Conservation (phyloP, 768 basidiomycete species). For the Fistulinella prunicolor region DNA sequence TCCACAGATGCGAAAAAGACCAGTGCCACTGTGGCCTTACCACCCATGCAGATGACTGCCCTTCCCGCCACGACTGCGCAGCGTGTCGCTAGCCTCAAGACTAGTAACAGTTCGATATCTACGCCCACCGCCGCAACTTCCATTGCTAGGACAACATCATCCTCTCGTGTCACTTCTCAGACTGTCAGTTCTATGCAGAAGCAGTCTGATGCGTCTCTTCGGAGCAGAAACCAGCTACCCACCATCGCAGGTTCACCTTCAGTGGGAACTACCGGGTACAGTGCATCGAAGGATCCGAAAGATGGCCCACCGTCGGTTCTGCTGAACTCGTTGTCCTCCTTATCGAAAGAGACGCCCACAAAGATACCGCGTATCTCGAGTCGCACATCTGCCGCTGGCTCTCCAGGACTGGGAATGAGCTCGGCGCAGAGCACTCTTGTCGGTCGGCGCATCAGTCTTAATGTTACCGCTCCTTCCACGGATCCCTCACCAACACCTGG, state of each 20-base stretch:
- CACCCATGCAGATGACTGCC: slow-evolving; percentile 89
- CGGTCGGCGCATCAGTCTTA: slow-evolving; percentile 65
- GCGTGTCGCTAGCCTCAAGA: slow-evolving; percentile 80
- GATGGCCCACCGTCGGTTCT: slow-evolving; percentile 55
- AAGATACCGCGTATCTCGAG: slow-evolving; percentile 94
- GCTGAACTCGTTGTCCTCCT: slow-evolving; percentile 47
- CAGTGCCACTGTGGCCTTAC: slow-evolving; percentile 66
- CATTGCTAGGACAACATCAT: slow-evolving; percentile 43
- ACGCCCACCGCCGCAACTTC: slow-evolving; percentile 39
- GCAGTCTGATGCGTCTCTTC: slow-evolving; percentile 78
- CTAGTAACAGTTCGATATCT: slow-evolving; percentile 44
- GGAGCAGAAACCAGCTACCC: slow-evolving; percentile 72
- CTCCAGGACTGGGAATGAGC: slow-evolving; percentile 66
- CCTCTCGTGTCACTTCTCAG: slow-evolving; percentile 72
- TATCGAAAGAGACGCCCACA: slow-evolving; percentile 83
- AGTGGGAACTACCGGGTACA: slow-evolving; percentile 60
- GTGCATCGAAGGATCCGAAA: slow-evolving; percentile 51
- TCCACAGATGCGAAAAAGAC: slow-evolving; percentile 77
- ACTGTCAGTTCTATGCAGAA: slow-evolving; percentile 87
- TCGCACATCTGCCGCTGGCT: slow-evolving; percentile 69
- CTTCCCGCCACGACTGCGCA: slow-evolving; percentile 78
- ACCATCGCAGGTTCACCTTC: slow-evolving; percentile 95
- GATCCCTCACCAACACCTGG: slow-evolving; percentile 60
- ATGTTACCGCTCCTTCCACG: slow-evolving; percentile 53
- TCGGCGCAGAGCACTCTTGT: slow-evolving; percentile 46